phyloP scores from a whole-genome alignment of 768 basidiomycete genomes.

The Boletales sp. region DNA sequence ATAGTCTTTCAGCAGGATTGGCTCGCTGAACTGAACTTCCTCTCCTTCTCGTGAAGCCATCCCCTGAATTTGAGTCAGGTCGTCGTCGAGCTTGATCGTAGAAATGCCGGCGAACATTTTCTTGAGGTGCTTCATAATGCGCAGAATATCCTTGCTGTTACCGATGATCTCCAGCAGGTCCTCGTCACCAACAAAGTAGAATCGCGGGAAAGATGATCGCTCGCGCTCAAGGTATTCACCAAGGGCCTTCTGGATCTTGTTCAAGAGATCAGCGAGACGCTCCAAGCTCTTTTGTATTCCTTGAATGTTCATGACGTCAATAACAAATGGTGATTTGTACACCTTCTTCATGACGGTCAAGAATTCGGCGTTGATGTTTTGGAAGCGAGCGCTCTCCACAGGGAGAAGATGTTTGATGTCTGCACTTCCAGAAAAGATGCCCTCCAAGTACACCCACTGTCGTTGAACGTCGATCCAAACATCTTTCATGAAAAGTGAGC shows the following conservation, averaged over 20 bases:
- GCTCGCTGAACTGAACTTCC: conserved; percentile 78
- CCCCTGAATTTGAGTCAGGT: conserved; percentile 81
- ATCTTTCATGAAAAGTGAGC: conserved; percentile 44
- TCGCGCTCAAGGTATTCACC: conserved; percentile 99
- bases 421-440: conserved; percentile 98
- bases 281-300: conserved; percentile 97
- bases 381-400: conserved; percentile 95
- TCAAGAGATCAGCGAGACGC: conserved; percentile 90
- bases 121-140: conserved; percentile 99
- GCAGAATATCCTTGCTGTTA: conserved; percentile 97
- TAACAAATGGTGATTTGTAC: conserved; percentile 96
- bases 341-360: conserved; percentile 99
- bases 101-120: conserved; percentile 99
- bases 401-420: conserved; percentile 99
- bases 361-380: conserved; percentile 98
- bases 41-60: conserved; percentile 97
- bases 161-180: conserved; percentile 98
- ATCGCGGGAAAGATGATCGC: conserved; percentile 95
- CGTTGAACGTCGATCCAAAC: conserved; percentile 99
- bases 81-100: conserved; percentile 83
- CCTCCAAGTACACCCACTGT: conserved; percentile 99
- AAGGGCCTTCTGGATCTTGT: conserved; percentile 98
- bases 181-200: conserved; percentile 99
- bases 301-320: conserved; percentile 95
- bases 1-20: conserved; percentile 86